A percentile compares a stretch with the other conserved stretches of the same genome.
phyloP scores from a whole-genome alignment of 805 yeast species.

The Candida hungchunana region DNA sequence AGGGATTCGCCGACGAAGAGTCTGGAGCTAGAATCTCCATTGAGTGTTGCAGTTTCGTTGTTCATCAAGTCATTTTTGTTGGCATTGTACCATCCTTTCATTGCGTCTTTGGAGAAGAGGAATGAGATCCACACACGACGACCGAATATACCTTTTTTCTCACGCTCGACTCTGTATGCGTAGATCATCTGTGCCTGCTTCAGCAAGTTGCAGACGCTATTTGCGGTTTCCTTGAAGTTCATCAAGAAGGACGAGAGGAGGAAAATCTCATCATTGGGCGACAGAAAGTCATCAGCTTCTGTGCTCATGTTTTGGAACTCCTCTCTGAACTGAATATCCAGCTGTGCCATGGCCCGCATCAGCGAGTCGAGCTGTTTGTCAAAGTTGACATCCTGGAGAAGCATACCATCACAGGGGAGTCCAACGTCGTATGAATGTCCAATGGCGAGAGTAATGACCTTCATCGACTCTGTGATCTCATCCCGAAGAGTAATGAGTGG shows the following conservation, averaged over 20 bases:
- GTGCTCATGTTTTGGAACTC: slow-evolving; percentile 28
- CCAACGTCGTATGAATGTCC: slow-evolving; percentile 40
- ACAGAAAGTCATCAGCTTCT: slow-evolving; percentile 28
- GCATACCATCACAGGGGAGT: slow-evolving; percentile 16
- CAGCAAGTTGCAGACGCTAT: slow-evolving; percentile 30
- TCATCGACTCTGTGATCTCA: slow-evolving; percentile 31
- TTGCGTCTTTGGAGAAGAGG: slow-evolving; percentile 30
- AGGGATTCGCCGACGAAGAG: slow-evolving; percentile 8
- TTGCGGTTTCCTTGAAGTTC: slow-evolving; percentile 40
- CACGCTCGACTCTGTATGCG: slow-evolving; percentile 28
- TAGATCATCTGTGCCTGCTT: slow-evolving; percentile 30
- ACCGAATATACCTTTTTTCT: slow-evolving; percentile 33
- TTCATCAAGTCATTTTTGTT: slow-evolving; percentile 10
- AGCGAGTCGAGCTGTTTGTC: slow-evolving; percentile 24
- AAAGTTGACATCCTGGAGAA: slow-evolving; percentile 23
- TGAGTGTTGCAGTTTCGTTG: slow-evolving; percentile 33
- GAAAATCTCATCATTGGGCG: slow-evolving; percentile 48
- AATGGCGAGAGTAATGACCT: slow-evolving; percentile 30
- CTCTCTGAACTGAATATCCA: slow-evolving; percentile 32
- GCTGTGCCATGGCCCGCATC: slow-evolving; percentile 30
- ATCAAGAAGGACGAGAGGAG: slow-evolving; percentile 45
- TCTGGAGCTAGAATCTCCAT: slow-evolving; percentile 24
- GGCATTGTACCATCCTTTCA: slow-evolving; percentile 36
- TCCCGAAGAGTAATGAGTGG: slow-evolving; percentile 34
- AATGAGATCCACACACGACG: slow-evolving; percentile 43